A percentile compares a stretch with the other conserved stretches of the same genome.
Conservation (phyloP, 1,284 basidiomycete species). For the Trichosporon ovoides region DNA sequence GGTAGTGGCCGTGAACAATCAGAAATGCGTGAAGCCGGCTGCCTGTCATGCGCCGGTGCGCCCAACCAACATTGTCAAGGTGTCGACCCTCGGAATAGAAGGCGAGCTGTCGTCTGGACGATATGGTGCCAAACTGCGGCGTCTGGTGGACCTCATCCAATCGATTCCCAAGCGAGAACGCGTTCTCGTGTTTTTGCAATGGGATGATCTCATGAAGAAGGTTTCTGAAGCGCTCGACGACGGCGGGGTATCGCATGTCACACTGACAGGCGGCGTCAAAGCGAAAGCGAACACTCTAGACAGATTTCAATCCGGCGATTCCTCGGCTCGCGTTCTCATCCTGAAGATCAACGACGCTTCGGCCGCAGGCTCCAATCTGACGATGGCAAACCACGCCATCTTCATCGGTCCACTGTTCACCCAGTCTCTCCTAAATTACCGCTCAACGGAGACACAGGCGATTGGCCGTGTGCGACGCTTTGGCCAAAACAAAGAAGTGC, state of each 20-base stretch:
- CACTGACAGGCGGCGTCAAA: constrained; percentile 73
- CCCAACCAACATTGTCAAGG: constrained; percentile 74
- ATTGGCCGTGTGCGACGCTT: constrained; percentile 81
- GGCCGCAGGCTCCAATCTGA: constrained; percentile 86
- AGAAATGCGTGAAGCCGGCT: constrained; percentile 71
- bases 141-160: constrained; percentile 75
- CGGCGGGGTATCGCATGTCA: constrained; percentile 68
- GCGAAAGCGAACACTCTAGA: constrained; percentile 74
- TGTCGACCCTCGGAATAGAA: constrained; percentile 74
- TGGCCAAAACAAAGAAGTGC: constrained; percentile 73
- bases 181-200: constrained; percentile 87
- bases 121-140: constrained; percentile 83
- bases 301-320: constrained; percentile 69
- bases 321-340: constrained; percentile 65
- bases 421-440: constrained; percentile 70
- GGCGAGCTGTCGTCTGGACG: constrained; percentile 70
- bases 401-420: constrained; percentile 87
- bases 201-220: constrained; percentile 85
- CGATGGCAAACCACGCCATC: constrained; percentile 87
- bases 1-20: constrained; percentile 62
- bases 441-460: constrained; percentile 81
- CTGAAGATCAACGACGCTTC: constrained; percentile 90
- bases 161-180: constrained; percentile 71
- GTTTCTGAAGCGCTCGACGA: constrained; percentile 72
- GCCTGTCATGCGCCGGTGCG: constrained; percentile 66